Evolutionary conservation across 1,284 basidiomycete genomes (phyloP).

Genomic region (Pulveroboletus sp.): DNA sequence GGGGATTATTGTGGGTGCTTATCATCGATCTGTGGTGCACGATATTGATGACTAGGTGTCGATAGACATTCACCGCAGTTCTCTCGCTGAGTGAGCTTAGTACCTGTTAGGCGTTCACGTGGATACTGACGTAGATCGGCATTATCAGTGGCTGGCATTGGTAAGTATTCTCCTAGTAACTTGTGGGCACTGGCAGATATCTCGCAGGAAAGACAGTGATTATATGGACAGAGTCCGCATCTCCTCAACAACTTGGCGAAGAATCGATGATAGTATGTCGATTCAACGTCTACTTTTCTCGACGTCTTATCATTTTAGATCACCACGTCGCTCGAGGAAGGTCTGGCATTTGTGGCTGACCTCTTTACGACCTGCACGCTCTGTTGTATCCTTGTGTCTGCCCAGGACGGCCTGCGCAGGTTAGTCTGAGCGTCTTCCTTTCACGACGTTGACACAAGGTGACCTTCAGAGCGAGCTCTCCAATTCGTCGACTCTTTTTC

Average conservation of each 20-base stretch:
- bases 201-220: neutral
- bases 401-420: neutral
- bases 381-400: neutral
- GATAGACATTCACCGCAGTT: conserved; percentile 1
- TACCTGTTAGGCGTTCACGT: too few relatives aligned
- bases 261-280: conserved; percentile 1
- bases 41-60: neutral
- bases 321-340: neutral
- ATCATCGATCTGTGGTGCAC: neutral
- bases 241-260: neutral
- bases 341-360: neutral
- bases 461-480: neutral
- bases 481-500: conserved; percentile 3
- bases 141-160: neutral
- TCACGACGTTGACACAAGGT: neutral
- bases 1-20: neutral
- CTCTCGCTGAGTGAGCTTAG: conserved; percentile 1
- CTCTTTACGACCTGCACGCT: conserved; percentile 5
- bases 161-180: neutral
- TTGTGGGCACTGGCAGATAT: neutral
- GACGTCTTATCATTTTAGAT: neutral
- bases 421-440: neutral
- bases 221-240: neutral
- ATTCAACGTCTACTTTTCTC: neutral
- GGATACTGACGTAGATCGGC: neutral